These are phyloP conservation scores for Colletotrichum acutatum DNA, from an alignment of 2,329 filamentous ascomycete genomes.

Conservation along the genomic window DNA sequence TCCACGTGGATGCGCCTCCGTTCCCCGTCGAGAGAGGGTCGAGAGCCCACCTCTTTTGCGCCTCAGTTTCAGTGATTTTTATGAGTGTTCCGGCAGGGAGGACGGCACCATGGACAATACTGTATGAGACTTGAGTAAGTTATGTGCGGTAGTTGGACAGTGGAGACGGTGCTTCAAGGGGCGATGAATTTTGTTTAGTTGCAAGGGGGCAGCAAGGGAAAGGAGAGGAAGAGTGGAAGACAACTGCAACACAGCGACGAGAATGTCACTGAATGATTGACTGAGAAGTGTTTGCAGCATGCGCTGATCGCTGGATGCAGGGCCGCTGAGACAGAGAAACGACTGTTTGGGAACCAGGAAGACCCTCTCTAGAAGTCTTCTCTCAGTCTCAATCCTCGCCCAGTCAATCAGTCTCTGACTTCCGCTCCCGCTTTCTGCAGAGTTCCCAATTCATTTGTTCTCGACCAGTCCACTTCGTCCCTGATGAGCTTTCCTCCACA, in stretches of 20 bases:
- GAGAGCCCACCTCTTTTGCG: neutral
- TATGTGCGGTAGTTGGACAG: slow-evolving; percentile 1
- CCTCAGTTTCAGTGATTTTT: slow-evolving; percentile 28
- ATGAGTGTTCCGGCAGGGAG: neutral
- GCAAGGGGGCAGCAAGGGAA: neutral
- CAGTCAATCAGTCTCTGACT: neutral
- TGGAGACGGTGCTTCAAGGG: slow-evolving; percentile 13
- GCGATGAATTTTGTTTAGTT: neutral
- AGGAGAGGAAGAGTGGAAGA: neutral
- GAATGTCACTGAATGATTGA: neutral
- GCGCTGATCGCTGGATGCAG: slow-evolving; percentile 23
- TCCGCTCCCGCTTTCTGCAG: neutral
- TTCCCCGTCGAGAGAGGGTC: neutral
- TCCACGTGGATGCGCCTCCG: slow-evolving; percentile 27
- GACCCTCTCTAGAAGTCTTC: neutral
- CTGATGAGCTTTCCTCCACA: slow-evolving; percentile 8
- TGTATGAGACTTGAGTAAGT: too few species aligned
- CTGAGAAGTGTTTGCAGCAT: slow-evolving; percentile 21
- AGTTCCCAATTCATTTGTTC: neutral
- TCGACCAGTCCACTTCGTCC: neutral
- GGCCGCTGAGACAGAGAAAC: slow-evolving; percentile 23
- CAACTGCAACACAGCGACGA: neutral
- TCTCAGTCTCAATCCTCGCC: neutral
- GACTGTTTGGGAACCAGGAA: slow-evolving; percentile 5
- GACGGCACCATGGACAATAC: too few species aligned